Conservation (phyloP, 2,329 filamentous ascomycete species). For the Fusarium piperis region DNA sequence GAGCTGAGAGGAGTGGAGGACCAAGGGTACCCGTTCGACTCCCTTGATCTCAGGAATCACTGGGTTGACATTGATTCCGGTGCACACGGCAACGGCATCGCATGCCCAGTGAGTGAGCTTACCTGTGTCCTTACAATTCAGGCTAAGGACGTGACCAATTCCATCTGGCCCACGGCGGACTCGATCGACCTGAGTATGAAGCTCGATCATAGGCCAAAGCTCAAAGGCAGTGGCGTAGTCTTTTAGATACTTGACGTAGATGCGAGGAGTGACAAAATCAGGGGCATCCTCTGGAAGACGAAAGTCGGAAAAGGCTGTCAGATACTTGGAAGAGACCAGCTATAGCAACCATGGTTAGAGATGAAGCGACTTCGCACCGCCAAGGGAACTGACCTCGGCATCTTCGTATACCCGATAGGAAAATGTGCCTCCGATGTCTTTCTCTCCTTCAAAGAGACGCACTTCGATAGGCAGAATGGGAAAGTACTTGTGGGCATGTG, state of each 20-base stretch:
- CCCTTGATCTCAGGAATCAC: slow-evolving; percentile 52
- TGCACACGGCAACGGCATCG: slow-evolving; percentile 58
- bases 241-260: slow-evolving; percentile 56
- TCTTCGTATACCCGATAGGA: slow-evolving; percentile 58
- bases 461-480: slow-evolving; percentile 51
- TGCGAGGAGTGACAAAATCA: slow-evolving; percentile 54
- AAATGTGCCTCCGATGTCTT: slow-evolving; percentile 58
- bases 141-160: slow-evolving; percentile 21
- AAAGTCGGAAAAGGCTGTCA: slow-evolving; percentile 62
- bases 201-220: slow-evolving; percentile 50
- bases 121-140: background rate
- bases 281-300: slow-evolving; percentile 52
- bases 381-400: slow-evolving; percentile 49
- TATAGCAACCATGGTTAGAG: slow-evolving; percentile 11
- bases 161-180: slow-evolving; percentile 34
- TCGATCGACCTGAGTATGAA: slow-evolving; percentile 44
- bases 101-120: slow-evolving; percentile 46
- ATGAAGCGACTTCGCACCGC: fast-evolving
- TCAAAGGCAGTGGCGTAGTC: slow-evolving; percentile 52
- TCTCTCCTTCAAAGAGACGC: slow-evolving; percentile 56
- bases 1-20: slow-evolving; percentile 56
- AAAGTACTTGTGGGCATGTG: slow-evolving; percentile 51
- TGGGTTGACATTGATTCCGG: slow-evolving; percentile 55
- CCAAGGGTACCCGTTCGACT: slow-evolving; percentile 47
- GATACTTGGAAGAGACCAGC: slow-evolving; percentile 60